phyloP scores from a whole-genome alignment of 352 stramenopile species.

The Globisporangium camurandrum region DNA sequence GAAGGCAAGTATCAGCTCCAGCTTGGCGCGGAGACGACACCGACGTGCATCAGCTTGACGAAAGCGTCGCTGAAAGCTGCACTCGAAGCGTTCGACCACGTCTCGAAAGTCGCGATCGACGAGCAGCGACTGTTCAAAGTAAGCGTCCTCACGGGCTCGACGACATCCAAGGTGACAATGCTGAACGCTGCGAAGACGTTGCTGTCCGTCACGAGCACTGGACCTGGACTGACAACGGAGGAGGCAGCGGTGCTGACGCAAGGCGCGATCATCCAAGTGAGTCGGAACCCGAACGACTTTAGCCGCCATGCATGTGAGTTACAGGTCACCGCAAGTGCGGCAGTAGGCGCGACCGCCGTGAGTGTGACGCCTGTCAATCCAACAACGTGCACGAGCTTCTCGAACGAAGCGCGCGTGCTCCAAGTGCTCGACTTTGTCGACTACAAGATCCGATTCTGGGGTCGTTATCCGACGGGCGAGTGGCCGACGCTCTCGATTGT shows the following conservation, averaged over 20 bases:
- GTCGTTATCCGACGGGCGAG: slow-evolving; percentile 50
- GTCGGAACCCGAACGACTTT: slow-evolving; percentile 65
- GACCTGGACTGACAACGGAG: slow-evolving; percentile 19
- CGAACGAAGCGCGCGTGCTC: slow-evolving; percentile 31
- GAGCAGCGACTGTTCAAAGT: slow-evolving; percentile 58
- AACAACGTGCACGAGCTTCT: slow-evolving; percentile 32
- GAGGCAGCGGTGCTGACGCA: slow-evolving; percentile 23
- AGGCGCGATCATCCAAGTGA: slow-evolving; percentile 55
- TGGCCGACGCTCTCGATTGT: slow-evolving; percentile 71
- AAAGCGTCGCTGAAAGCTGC: slow-evolving; percentile 27
- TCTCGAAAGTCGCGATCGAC: slow-evolving; percentile 38
- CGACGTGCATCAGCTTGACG: slow-evolving; percentile 37
- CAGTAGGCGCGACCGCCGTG: slow-evolving; percentile 16
- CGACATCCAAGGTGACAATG: slow-evolving; percentile 29
- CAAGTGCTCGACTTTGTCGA: slow-evolving; percentile 63
- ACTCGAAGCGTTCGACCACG: slow-evolving; percentile 34
- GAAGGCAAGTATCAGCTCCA: slow-evolving; percentile 42
- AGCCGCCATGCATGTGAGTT: slow-evolving; percentile 59
- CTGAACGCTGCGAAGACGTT: slow-evolving; percentile 19
- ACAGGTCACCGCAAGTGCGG: slow-evolving; percentile 14
- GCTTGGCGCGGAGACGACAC: slow-evolving; percentile 41
- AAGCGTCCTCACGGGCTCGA: slow-evolving; percentile 31
- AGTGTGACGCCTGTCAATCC: slow-evolving; percentile 18
- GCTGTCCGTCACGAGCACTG: slow-evolving; percentile 30
- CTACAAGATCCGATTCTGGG: slow-evolving; percentile 68